phyloP scores from a whole-genome alignment of 2,329 filamentous ascomycete species.

The Colletotrichum australisinense region DNA sequence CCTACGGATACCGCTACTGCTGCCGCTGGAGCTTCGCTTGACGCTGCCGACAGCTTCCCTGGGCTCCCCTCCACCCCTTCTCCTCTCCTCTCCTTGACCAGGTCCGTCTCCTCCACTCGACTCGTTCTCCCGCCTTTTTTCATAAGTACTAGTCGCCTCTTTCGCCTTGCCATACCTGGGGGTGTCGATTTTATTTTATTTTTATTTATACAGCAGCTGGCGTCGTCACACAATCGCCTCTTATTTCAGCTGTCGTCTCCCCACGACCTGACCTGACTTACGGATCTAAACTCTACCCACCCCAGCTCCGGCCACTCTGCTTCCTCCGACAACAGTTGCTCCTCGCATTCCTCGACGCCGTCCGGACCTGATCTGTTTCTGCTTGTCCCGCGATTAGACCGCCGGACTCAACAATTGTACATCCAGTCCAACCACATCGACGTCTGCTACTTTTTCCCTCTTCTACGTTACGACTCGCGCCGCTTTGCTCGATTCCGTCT shows the following conservation, averaged over 20 bases:
- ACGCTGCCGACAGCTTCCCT: slow-evolving; percentile 25
- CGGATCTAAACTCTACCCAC: slow-evolving; percentile 1
- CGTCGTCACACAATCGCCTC: slow-evolving; percentile 31
- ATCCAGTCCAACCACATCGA: neutral
- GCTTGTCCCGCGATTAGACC: slow-evolving; percentile 27
- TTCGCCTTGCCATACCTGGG: slow-evolving; percentile 1
- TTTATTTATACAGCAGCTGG: slow-evolving; percentile 6
- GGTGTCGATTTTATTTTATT: neutral
- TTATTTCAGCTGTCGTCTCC: slow-evolving; percentile 33
- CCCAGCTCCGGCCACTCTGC: slow-evolving; percentile 29
- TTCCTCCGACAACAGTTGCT: slow-evolving; percentile 16
- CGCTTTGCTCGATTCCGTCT: slow-evolving; percentile 6
- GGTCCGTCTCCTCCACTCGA: slow-evolving; percentile 1
- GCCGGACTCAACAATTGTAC: slow-evolving; percentile 14
- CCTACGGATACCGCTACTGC: slow-evolving; percentile 1
- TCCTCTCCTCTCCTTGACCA: slow-evolving; percentile 31
- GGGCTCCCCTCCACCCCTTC: neutral
- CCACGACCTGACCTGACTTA: slow-evolving; percentile 8
- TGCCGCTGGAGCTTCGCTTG: slow-evolving; percentile 10
- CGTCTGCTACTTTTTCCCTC: slow-evolving; percentile 2
- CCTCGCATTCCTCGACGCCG: slow-evolving; percentile 27
- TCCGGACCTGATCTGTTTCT: slow-evolving; percentile 31
- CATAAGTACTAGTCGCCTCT: slow-evolving; percentile 22
- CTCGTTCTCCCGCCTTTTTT: neutral
- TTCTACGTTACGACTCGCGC: neutral